Evolutionary conservation across 108 stramenopile species (phyloP).

Genomic region (Cylindrotheca closterium): DNA sequence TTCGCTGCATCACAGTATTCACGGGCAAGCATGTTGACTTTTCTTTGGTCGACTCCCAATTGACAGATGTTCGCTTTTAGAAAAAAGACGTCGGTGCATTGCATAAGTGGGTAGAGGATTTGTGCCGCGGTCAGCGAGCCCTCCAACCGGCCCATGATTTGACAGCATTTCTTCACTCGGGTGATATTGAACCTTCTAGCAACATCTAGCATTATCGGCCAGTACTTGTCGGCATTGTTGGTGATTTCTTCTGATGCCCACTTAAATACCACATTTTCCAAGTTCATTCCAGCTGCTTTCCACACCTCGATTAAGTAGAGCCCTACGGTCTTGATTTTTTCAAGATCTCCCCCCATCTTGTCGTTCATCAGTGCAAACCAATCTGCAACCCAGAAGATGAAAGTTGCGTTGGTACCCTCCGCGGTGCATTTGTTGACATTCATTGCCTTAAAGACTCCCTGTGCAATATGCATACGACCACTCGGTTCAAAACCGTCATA

Average conservation of each 20-base stretch:
- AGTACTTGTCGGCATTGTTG: slow-evolving; percentile 82
- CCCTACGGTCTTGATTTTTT: slow-evolving; percentile 93
- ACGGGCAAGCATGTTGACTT: slow-evolving; percentile 99
- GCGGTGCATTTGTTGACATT: slow-evolving; percentile 96
- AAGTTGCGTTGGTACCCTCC: slow-evolving; percentile 81
- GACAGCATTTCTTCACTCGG: slow-evolving; percentile 96
- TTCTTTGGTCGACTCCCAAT: slow-evolving; percentile 98
- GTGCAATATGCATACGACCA: slow-evolving; percentile 99
- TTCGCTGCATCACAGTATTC: slow-evolving; percentile 95
- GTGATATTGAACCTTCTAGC: slow-evolving; percentile 93
- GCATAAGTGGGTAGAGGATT: slow-evolving; percentile 97
- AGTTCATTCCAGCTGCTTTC: slow-evolving; percentile 99
- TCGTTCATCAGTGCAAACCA: slow-evolving; percentile 99
- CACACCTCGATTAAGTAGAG: slow-evolving; percentile 99
- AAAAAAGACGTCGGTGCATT: slow-evolving; percentile 99
- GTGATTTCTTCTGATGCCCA: slow-evolving; percentile 99
- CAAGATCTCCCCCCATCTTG: slow-evolving; percentile 98
- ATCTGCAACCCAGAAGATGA: slow-evolving; percentile 99
- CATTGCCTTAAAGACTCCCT: slow-evolving; percentile 94
- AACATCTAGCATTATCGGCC: slow-evolving; percentile 97
- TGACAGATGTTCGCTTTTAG: slow-evolving; percentile 99
- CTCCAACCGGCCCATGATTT: slow-evolving; percentile 99
- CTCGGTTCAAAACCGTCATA: slow-evolving; percentile 99
- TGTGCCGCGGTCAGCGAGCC: slow-evolving; percentile 94
- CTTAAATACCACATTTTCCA: slow-evolving; percentile 95